Evolutionary conservation across 1,284 basidiomycete genomes (phyloP).

Genomic region (Sanghuangporus baumii): DNA sequence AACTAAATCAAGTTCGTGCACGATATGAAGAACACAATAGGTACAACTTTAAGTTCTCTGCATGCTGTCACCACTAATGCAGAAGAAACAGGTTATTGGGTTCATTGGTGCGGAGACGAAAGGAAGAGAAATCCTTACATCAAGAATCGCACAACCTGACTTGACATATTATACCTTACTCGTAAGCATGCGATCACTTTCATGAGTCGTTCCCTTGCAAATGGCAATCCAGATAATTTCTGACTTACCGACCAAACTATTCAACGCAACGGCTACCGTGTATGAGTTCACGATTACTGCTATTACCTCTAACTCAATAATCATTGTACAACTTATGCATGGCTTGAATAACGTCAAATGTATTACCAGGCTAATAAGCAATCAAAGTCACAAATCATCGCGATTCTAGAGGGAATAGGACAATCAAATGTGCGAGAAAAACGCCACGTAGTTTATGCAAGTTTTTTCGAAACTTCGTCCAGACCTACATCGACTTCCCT

Average conservation of each 20-base stretch:
- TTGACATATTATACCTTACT: not conserved
- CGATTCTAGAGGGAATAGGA: conserved; percentile 4
- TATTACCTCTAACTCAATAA: not conserved
- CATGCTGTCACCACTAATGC: not conserved
- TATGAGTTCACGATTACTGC: not conserved
- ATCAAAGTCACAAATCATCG: not conserved
- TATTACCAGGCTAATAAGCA: not conserved
- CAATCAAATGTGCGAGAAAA: not conserved
- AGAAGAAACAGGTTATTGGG: conserved; percentile 4
- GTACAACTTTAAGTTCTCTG: conserved; percentile 29
- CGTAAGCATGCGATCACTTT: not conserved
- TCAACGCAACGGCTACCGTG: not conserved
- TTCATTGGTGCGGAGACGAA: conserved; percentile 10
- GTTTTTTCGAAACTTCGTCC: conserved; percentile 26
- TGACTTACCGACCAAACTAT: not conserved
- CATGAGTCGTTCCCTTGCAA: not conserved
- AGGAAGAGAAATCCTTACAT: not conserved
- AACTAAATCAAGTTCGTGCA: conserved; percentile 39
- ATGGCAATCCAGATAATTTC: not conserved
- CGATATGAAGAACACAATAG: conserved; percentile 62
- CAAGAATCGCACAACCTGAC: not conserved
- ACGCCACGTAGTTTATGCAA: conserved; percentile 22
- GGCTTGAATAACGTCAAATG: not conserved
- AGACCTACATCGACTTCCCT: conserved; percentile 30
- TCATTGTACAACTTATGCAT: not conserved